Base-by-base conservation (phyloP, 768 basidiomycete genomes). In the Russula sp. region DNA sequence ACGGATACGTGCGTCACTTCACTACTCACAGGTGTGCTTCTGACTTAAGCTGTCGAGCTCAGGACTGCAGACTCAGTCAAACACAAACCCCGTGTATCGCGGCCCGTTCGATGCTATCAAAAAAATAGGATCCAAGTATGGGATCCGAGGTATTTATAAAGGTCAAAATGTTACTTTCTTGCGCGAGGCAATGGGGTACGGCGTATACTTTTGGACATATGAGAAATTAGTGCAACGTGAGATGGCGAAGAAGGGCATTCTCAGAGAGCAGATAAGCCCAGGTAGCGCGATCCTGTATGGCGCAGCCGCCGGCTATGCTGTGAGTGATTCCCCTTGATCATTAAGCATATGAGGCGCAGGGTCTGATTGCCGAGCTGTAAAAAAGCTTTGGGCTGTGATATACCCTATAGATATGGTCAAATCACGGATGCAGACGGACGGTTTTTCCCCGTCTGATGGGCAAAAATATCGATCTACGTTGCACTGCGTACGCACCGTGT, bases 371-470 rank as follows among this genome's bases (percentile, higher is more conserved):
- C 53, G 35, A 66, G 45, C 57, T 55, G 6, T 27, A 44, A 8
- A 48, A 39, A 62, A 92, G 90, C 79, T 94, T 34, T 94, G 91
- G 91, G 87, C 84, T n/a, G 78, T 92, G 10, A 94, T 94, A 77
- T 96, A 96, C 78, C 94, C 94, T 16, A 88, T 95, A 74, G 94
- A 97, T 75, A 91, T 97, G 83, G 85, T 98, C 71, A 98, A 98
- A 72, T 93, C 92, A 32, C 85, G 94, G 57, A 89, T 98, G 81
- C 96, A 98, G 75, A 97, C 95, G 0, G 96, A 98, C 71, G 90
- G 87, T 0, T 94, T 94, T 73, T 79, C 84, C 11, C 75, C 84
- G 3, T 77, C 85, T 16, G 86, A 85, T 48, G 87, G 88, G 34
- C 87, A 87, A 68, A 91, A 91, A 71, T 98, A 97, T 74, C 80